phyloP scores from a whole-genome alignment of 2,329 filamentous ascomycete genomes.

The Arthrobotrys megalospora region DNA sequence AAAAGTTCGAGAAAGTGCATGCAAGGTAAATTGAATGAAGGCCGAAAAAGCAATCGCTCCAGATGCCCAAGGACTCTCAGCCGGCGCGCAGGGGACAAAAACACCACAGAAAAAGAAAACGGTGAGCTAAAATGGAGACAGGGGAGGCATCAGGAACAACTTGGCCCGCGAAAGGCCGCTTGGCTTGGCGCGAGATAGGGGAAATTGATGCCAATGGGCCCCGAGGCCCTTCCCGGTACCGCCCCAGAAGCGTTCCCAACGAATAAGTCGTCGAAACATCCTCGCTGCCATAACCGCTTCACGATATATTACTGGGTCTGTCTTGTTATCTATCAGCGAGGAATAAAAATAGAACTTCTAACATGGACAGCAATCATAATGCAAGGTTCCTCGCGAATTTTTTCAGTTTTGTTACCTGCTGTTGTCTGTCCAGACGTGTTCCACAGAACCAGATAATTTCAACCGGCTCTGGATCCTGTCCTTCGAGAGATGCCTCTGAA shows the following conservation, averaged over 20 bases:
- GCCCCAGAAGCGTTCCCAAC: constrained; percentile 24
- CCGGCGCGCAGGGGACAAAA: constrained; percentile 49
- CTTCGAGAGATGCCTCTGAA: constrained; percentile 1
- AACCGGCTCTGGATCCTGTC: neutral
- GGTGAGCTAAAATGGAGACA: constrained; percentile 35
- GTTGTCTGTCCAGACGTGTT: constrained; percentile 21
- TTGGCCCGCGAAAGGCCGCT: constrained; percentile 45
- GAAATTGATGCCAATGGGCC: constrained; percentile 49
- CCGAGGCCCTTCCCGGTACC: constrained; percentile 33
- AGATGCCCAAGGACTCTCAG: constrained; percentile 46
- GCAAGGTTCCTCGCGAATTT: constrained; percentile 27
- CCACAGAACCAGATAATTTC: constrained; percentile 47
- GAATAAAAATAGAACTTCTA: constrained; percentile 49
- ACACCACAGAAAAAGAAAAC: constrained; percentile 43
- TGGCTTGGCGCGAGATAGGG: constrained; percentile 58
- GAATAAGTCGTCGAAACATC: neutral
- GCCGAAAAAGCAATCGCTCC: constrained; percentile 56
- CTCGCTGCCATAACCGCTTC: constrained; percentile 24
- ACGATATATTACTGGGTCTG: constrained; percentile 2
- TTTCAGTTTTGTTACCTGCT: constrained; percentile 13
- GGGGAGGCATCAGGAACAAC: constrained; percentile 48
- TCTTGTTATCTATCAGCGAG: constrained; percentile 6
- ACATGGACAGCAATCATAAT: constrained; percentile 27
- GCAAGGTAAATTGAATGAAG: constrained; percentile 61
- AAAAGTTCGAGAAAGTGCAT: constrained; percentile 59